Evolutionary conservation across 768 basidiomycete genomes (phyloP).

Genomic region (Podaxis pistillaris): DNA sequence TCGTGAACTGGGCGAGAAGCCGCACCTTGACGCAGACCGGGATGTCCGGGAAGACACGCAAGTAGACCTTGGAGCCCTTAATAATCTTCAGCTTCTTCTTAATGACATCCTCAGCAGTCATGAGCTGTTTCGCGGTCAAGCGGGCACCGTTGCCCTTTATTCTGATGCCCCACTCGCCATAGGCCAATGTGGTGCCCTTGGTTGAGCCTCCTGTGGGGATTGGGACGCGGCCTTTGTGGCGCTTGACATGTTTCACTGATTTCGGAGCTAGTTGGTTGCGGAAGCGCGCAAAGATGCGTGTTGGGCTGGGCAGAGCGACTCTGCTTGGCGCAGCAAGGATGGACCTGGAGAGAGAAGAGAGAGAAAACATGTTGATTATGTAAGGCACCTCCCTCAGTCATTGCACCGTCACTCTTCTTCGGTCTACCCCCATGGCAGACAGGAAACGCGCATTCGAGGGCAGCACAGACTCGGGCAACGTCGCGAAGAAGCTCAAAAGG

Average conservation of each 20-base stretch:
- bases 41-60: slow-evolving; percentile 94
- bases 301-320: slow-evolving; percentile 29
- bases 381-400: slow-evolving; percentile 12
- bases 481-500: slow-evolving; percentile 69
- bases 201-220: slow-evolving; percentile 88
- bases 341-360: slow-evolving; percentile 35
- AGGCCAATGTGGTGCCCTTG: slow-evolving; percentile 89
- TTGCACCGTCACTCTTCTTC: background rate
- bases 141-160: slow-evolving; percentile 81
- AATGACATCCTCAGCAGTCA: slow-evolving; percentile 83
- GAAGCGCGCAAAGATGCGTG: slow-evolving; percentile 37
- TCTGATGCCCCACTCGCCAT: slow-evolving; percentile 90
- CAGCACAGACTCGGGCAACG: slow-evolving; percentile 40
- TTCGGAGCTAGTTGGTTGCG: slow-evolving; percentile 78
- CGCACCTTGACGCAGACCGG: slow-evolving; percentile 95
- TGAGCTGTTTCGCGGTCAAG: slow-evolving; percentile 87
- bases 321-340: slow-evolving; percentile 21
- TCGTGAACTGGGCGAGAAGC: background rate
- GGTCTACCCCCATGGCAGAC: slow-evolving; percentile 53
- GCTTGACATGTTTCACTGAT: slow-evolving; percentile 78
- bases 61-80: slow-evolving; percentile 83
- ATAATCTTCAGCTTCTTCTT: slow-evolving; percentile 86
- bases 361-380: slow-evolving; percentile 42
- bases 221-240: slow-evolving; percentile 87
- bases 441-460: slow-evolving; percentile 62